These are phyloP conservation scores for Apiospora aurea DNA, from an alignment of 2,329 filamentous ascomycete species.

Conservation along the genomic window DNA sequence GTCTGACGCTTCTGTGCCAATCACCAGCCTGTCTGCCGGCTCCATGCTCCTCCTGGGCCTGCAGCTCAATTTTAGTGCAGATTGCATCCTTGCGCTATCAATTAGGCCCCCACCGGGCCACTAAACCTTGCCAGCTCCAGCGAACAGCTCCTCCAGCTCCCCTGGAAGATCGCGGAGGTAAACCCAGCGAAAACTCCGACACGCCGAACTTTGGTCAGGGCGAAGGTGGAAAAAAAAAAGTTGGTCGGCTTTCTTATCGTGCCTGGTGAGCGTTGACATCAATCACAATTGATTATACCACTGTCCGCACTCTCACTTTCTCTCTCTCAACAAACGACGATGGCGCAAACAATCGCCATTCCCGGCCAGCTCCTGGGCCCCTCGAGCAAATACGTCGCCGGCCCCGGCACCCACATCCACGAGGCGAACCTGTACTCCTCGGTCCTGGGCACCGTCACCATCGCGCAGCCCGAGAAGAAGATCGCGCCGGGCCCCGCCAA, in stretches of 20 bases:
- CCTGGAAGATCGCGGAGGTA: conserved; percentile 9
- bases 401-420: conserved; percentile 85
- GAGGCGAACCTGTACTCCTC: conserved; percentile 80
- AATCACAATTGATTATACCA: neutral
- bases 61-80: conserved; percentile 19
- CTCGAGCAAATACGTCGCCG: conserved; percentile 70
- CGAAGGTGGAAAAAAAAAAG: neutral
- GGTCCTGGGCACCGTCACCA: conserved; percentile 74
- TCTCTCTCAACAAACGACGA: conserved; percentile 25
- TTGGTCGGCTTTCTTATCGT: conserved; percentile 4
- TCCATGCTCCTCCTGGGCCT: conserved; percentile 4
- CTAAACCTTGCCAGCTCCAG: neutral
- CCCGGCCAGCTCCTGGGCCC: conserved; percentile 84
- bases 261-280: conserved; percentile 6
- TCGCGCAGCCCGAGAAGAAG: conserved; percentile 52
- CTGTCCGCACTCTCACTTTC: neutral
- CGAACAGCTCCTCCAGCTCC: neutral
- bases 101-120: neutral
- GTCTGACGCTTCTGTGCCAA: neutral
- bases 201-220: neutral
- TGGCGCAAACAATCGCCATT: conserved; percentile 63
- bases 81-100: conserved; percentile 1
- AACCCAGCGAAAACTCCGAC: neutral
- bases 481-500: conserved; percentile 60
- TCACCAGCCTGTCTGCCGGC: neutral